These are phyloP conservation scores for Flammula alnicola DNA, from an alignment of 1,284 basidiomycete genomes.

Conservation along the genomic window DNA sequence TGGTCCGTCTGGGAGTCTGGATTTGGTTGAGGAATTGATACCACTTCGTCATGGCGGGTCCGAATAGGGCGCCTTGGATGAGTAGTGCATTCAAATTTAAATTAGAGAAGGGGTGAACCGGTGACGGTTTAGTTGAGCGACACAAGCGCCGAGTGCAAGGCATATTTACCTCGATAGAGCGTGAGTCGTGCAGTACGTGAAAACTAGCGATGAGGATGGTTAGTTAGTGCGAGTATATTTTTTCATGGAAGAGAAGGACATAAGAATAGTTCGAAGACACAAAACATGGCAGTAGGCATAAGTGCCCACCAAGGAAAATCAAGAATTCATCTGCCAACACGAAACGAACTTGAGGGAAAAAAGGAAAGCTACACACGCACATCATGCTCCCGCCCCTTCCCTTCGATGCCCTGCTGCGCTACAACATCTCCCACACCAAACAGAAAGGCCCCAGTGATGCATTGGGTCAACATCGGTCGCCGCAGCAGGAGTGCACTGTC, in stretches of 20 bases:
- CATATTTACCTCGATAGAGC: slow-evolving; percentile 69
- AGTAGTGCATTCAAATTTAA: not conserved
- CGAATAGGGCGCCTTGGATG: slow-evolving; percentile 75
- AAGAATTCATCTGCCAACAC: no score
- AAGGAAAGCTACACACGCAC: slow-evolving; percentile 58
- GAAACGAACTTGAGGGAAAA: not conserved
- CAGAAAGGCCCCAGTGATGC: slow-evolving; percentile 66
- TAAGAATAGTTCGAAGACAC: no score
- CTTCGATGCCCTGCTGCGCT: slow-evolving; percentile 83
- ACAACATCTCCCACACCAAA: slow-evolving; percentile 83
- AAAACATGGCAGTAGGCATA: no score
- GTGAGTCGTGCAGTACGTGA: slow-evolving; percentile 71
- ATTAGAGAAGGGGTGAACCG: no score
- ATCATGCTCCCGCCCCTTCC: slow-evolving; percentile 68
- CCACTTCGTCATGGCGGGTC: slow-evolving; percentile 77
- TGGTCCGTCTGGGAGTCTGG: slow-evolving; percentile 61
- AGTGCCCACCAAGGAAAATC: no score
- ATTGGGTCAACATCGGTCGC: slow-evolving; percentile 69
- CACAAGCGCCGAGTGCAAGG: not conserved
- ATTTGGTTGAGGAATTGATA: slow-evolving; percentile 67
- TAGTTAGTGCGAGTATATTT: not conserved
- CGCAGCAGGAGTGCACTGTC: slow-evolving; percentile 62
- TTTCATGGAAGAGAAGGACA: no score
- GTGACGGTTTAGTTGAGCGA: no score
- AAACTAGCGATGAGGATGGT: slow-evolving; percentile 46